Evolutionary conservation across 139 green algal species (phyloP).

Genomic region (Coelastrella sp.): DNA sequence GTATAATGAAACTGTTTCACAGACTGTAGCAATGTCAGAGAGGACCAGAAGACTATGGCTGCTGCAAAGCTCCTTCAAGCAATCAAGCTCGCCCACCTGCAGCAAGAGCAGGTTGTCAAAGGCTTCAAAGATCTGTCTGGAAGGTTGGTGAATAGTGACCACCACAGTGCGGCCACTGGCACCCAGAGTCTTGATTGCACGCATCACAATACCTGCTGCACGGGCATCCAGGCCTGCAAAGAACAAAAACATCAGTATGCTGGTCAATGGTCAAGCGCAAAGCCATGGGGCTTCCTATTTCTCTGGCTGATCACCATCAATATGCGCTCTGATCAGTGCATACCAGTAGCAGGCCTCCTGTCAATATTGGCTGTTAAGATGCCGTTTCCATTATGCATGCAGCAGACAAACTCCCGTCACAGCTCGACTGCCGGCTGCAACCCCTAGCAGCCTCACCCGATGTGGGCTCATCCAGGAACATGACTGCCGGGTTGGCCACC

Average conservation of each 20-base stretch:
- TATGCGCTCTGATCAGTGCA: no score
- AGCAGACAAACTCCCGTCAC: no score
- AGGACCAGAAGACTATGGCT: background rate
- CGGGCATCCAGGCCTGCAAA: constrained; percentile 85
- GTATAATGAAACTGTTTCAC: background rate
- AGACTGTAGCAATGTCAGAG: background rate
- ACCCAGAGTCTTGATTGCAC: constrained; percentile 81
- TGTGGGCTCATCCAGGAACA: constrained; percentile 72
- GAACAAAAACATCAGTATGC: no score
- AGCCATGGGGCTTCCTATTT: no score
- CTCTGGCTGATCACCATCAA: no score
- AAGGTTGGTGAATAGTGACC: constrained; percentile 94
- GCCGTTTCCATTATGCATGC: no score
- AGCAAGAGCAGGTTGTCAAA: constrained; percentile 87
- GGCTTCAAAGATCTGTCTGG: constrained; percentile 82
- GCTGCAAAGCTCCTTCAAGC: background rate
- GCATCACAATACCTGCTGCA: constrained; percentile 91
- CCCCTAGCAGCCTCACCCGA: constrained; percentile 43
- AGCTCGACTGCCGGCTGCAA: no score
- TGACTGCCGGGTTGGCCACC: constrained; percentile 59
- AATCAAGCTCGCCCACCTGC: constrained; percentile 47
- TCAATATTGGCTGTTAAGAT: no score
- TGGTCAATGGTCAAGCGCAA: no score
- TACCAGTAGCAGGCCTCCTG: no score
- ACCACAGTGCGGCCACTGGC: constrained; percentile 85